These are phyloP conservation scores for Terfezia claveryi DNA, from an alignment of 495 filamentous ascomycete genomes.

Conservation along the genomic window DNA sequence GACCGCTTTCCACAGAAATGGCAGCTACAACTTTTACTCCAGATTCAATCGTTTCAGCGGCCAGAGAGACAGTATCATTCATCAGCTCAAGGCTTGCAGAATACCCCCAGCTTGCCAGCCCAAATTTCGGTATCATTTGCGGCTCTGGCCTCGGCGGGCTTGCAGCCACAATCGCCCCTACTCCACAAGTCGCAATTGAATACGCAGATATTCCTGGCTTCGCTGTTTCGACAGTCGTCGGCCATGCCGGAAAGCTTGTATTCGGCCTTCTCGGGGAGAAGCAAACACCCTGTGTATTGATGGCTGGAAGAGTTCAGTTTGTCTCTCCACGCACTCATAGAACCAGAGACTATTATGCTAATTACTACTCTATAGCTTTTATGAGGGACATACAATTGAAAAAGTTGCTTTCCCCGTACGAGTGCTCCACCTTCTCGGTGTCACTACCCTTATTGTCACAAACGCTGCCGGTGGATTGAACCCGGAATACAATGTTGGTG, in stretches of 20 bases:
- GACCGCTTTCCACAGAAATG: neutral
- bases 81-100: neutral
- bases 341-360: neutral
- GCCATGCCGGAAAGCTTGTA: slow-evolving; percentile 55
- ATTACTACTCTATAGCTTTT: slow-evolving; percentile 32
- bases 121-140: slow-evolving; percentile 47
- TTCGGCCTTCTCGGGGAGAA: slow-evolving; percentile 38
- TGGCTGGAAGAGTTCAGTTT: slow-evolving; percentile 56
- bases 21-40: neutral
- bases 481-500: slow-evolving; percentile 43
- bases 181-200: slow-evolving; percentile 32
- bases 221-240: slow-evolving; percentile 41
- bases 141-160: slow-evolving; percentile 52
- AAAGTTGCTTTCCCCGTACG: slow-evolving; percentile 47
- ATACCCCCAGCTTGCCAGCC: slow-evolving; percentile 7
- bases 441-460: slow-evolving; percentile 45
- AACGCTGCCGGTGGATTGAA: slow-evolving; percentile 61
- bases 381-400: slow-evolving; percentile 52
- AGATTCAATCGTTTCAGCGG: neutral
- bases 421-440: slow-evolving; percentile 44
- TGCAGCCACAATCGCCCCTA: slow-evolving; percentile 32
- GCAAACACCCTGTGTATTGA: slow-evolving; percentile 39
- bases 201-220: slow-evolving; percentile 47
- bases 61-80: neutral
- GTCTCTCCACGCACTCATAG: slow-evolving; percentile 1